These are phyloP conservation scores for Acrocalymma vagum DNA, from an alignment of 2,329 filamentous ascomycete species.

Conservation along the genomic window DNA sequence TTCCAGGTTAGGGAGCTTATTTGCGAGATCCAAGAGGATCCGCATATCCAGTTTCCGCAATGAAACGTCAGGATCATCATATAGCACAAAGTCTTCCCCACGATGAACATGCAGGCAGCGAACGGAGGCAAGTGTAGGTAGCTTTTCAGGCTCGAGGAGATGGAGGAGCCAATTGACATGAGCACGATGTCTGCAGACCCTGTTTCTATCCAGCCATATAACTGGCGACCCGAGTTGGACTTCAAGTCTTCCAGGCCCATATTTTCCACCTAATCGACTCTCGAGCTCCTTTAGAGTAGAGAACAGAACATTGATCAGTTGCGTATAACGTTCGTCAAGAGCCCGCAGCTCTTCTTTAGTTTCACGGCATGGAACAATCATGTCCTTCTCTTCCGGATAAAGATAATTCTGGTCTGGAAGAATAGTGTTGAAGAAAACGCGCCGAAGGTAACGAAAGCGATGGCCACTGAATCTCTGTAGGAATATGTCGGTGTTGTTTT, in stretches of 20 bases:
- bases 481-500: conserved; percentile 4
- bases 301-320: conserved; percentile 16
- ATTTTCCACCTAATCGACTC: too few relatives aligned
- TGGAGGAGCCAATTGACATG: conserved; percentile 17
- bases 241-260: too few relatives aligned
- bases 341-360: conserved; percentile 10
- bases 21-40: conserved; percentile 16
- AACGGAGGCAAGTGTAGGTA: conserved; percentile 15
- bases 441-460: conserved; percentile 3
- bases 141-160: conserved; percentile 13
- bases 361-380: too few relatives aligned
- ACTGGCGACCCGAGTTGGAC: too few relatives aligned
- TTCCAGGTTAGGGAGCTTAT: conserved; percentile 12
- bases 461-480: background rate
- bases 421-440: conserved; percentile 11
- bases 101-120: conserved; percentile 11
- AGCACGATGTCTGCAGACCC: too few relatives aligned
- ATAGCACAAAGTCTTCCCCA: too few relatives aligned
- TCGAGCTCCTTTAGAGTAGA: conserved; percentile 12
- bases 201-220: too few relatives aligned
- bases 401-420: conserved; percentile 9
- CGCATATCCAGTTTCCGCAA: conserved; percentile 19
- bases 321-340: conserved; percentile 19
- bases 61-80: too few relatives aligned
- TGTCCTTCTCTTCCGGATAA: conserved; percentile 7